Evolutionary conservation across 1,284 basidiomycete species (phyloP), one percentile per base, ranked within the genome.

Genomic region (Irpex rosettiformis): DNA sequence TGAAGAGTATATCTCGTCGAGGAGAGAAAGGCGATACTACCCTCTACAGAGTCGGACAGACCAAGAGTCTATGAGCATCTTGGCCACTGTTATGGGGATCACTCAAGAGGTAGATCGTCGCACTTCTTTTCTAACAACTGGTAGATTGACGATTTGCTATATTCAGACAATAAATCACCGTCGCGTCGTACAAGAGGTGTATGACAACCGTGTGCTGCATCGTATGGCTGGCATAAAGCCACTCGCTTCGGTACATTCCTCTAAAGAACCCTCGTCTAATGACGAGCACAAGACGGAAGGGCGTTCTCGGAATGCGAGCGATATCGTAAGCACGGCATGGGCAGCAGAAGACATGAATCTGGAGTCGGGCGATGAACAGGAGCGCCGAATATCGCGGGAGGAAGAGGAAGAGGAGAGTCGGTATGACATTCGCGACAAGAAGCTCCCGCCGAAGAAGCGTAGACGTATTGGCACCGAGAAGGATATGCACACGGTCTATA

Each of bases 31-130:
- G 0, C 77, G 75, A 2, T 73, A 76, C 8, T 70, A 79, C 29
- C 74, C 69, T 33, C 71, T 89, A 11, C 75, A 82, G 22, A 69
- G 70, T 58, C 73, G 70, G 40, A 76, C 73, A 61, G 77, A 84
- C 49, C 77, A 82, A 1, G 85, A 87, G 54, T 86, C 89, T 51
- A 78, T 91, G 80, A 94, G 91, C 67, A 86, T 97, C 52, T 72
- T 97, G 22, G 84, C 86, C 2, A 87, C 81, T 52, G 85, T 97
- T 24, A 79, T 97, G 76, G 90, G 90, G 30, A 83, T 96, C 4
- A 88, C 89, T 0, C 87, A 89, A 67, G 89, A 94, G 77, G 92
- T 93, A 61, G 66, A 84, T 68, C 6, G 18, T 22, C n/a, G 11
- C 29, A n/a, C 18, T 30, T 16, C 13, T 54, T 13, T 30, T 16